Conservation (phyloP, 78 protist species). For the Dictyostelium brefeldianum region DNA sequence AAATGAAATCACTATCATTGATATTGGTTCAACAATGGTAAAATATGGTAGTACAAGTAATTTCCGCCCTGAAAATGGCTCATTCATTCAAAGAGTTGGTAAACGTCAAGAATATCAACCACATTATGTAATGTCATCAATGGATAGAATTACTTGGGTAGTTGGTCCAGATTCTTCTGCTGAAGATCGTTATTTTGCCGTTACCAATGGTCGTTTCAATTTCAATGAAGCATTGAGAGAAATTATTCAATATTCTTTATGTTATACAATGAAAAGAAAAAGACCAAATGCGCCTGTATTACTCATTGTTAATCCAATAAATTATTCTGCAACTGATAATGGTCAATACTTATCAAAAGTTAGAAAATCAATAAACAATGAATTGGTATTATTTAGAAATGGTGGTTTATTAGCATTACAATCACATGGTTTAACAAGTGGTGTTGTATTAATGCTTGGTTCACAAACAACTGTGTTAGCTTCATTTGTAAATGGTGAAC, state of each 20-base stretch:
- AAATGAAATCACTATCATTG: neutral
- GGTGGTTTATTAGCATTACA: conserved; percentile 22
- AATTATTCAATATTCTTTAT: neutral
- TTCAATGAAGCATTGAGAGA: neutral
- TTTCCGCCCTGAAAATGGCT: neutral
- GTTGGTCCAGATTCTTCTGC: neutral
- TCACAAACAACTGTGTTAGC: neutral
- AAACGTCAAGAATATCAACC: conserved; percentile 31
- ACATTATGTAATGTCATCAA: conserved; percentile 14
- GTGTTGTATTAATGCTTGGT: conserved; percentile 46
- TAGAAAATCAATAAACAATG: neutral
- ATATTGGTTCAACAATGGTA: conserved; percentile 3
- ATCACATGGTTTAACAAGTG: conserved; percentile 33
- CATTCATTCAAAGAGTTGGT: neutral
- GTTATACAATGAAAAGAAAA: neutral
- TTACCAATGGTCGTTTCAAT: neutral
- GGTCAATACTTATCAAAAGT: neutral
- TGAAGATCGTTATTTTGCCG: neutral
- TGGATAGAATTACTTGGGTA: conserved; percentile 32
- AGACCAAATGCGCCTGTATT: neutral
- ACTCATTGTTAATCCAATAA: conserved; percentile 5
- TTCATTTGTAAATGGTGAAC: neutral
- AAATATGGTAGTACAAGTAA: neutral
- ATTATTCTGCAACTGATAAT: neutral
- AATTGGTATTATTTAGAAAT: conserved; percentile 3